Evolutionary conservation across 257 asterid genomes (phyloP), one percentile per base, ranked within the genome.

Genomic region (Paulownia fortunei): DNA sequence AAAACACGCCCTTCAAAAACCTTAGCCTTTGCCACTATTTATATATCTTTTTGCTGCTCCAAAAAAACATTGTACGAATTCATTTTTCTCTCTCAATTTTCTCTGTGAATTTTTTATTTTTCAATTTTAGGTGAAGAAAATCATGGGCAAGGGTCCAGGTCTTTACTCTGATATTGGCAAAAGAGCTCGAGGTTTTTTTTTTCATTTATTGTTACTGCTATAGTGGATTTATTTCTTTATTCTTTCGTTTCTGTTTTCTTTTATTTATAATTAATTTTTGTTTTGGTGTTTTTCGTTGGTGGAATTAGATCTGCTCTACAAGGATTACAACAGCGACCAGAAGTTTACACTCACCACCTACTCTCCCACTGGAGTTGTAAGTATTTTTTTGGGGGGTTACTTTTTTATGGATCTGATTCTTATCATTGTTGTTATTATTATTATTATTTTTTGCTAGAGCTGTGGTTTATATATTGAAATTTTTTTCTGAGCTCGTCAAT

Each of bases 351-450:
- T 92, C 80, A 86, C 95, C 3, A 91, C 97, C 74, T 87, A 79
- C 82, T 92, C 97, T 8, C 85, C 97, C 12, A 90, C 96, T 64
- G 97, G 97, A 84, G 94, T 92, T 74, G 97, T 92, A 81, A 90
- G 96, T 80, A 61, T 76, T 34, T 39, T 30, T 46, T 19, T 65
- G 18, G 23, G 23, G 55, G 19, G 62, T 18, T 82, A 1, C 4
- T 9, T 24, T 55, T 78, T 79, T 10, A 23, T 34, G 78, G 84
- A 77, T 77, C 81, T 69, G 79, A 51, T 81, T 30, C n/a, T 10
- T 13, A 30, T 15, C n/a, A 46, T 8, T 72, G 19, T 3, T 56
- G 1, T 13, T 11, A 6, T 8, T 66, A 11, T 47, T 6, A 0
- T 36, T 44, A 18, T 55, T 11, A 18, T 8, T 27, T 47, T 70